A percentile compares a stretch with the other conserved stretches of the same genome.
Conservation (phyloP, 805 yeast genomes). For the Nakazawaea sp. region DNA sequence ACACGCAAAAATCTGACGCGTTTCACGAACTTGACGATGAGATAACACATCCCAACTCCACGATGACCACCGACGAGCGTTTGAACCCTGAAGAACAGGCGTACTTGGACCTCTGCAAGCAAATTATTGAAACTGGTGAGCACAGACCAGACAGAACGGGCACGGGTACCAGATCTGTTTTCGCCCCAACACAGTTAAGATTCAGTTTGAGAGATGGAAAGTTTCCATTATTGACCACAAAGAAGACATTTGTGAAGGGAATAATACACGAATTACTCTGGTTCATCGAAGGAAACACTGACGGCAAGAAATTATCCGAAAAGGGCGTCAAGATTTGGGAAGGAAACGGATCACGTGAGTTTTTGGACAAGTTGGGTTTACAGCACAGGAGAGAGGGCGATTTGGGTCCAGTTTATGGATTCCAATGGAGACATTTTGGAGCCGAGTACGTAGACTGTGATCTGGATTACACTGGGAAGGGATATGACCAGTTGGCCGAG, state of each 20-base stretch:
- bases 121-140: conserved; percentile 81
- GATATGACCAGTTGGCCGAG: conserved; percentile 82
- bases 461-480: conserved; percentile 79
- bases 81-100: conserved; percentile 66
- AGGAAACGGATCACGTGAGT: conserved; percentile 94
- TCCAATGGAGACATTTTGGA: conserved; percentile 99
- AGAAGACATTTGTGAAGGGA: conserved; percentile 84
- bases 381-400: conserved; percentile 84
- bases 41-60: not conserved
- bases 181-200: conserved; percentile 94
- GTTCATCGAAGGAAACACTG: conserved; percentile 89
- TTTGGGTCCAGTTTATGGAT: conserved; percentile 97
- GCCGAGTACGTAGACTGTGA: conserved; percentile 87
- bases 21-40: too few relatives aligned
- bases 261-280: conserved; percentile 86
- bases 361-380: conserved; percentile 76
- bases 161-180: conserved; percentile 85
- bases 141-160: conserved; percentile 95
- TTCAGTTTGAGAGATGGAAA: conserved; percentile 65
- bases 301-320: conserved; percentile 70
- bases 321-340: conserved; percentile 98
- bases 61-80: not conserved
- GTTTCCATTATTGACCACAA: conserved; percentile 90
- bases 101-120: conserved; percentile 73
- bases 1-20: too few relatives aligned